These are phyloP conservation scores for Primulina eburnea DNA, from an alignment of 257 asterid species.

Conservation along the genomic window DNA sequence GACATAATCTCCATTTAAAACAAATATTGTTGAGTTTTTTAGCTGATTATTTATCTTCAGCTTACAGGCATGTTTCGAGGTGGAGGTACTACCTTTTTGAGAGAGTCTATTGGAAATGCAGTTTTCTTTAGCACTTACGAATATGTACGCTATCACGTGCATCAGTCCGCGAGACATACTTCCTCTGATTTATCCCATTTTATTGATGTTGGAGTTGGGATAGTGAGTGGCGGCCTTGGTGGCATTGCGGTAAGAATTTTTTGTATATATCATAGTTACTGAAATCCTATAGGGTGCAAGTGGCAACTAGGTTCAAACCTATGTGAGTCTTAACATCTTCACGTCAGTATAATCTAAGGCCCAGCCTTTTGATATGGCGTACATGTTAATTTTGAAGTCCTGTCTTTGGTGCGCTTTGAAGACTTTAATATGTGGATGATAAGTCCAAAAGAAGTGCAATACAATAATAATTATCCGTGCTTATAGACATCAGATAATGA, in stretches of 20 bases:
- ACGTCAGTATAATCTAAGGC: neutral
- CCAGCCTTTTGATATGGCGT: neutral
- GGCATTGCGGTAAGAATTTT: slow-evolving; percentile 69
- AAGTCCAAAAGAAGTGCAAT: neutral
- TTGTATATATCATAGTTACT: neutral
- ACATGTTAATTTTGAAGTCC: neutral
- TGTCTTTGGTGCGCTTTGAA: no score
- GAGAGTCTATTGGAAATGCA: slow-evolving; percentile 84
- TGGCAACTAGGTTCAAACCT: neutral
- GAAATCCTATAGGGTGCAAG: neutral
- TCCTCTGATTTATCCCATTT: slow-evolving; percentile 48
- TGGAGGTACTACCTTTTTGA: slow-evolving; percentile 64
- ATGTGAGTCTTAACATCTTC: neutral
- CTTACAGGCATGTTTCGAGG: slow-evolving; percentile 81
- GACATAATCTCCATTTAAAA: slow-evolving; percentile 22
- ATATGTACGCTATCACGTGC: slow-evolving; percentile 73
- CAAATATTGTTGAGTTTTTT: slow-evolving; percentile 18
- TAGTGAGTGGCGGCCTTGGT: slow-evolving; percentile 82
- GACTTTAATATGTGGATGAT: neutral
- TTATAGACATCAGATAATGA: no score
- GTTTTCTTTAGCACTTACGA: slow-evolving; percentile 84
- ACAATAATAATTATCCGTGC: no score
- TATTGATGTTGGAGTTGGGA: slow-evolving; percentile 74
- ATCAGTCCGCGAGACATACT: slow-evolving; percentile 49
- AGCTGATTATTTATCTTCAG: slow-evolving; percentile 58